These are phyloP conservation scores for Decorospora gaudefroyi DNA, from an alignment of 2,329 filamentous ascomycete species.

Conservation along the genomic window DNA sequence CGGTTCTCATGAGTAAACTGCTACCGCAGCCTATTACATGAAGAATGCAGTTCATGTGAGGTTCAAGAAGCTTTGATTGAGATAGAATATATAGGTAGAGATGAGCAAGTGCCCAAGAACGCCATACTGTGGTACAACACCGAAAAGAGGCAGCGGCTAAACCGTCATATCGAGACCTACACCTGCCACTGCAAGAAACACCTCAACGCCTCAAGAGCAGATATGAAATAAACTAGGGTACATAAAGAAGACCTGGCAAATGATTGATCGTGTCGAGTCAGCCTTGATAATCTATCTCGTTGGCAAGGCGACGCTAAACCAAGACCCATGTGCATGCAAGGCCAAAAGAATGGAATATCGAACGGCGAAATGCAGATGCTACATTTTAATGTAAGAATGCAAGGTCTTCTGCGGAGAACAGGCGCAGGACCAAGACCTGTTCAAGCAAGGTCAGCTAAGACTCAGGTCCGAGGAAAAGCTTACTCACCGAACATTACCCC, in stretches of 20 bases:
- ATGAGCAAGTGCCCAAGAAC: background rate
- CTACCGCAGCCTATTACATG: too few species aligned
- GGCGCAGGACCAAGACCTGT: background rate
- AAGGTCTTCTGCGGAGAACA: background rate
- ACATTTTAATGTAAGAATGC: background rate
- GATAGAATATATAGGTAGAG: background rate
- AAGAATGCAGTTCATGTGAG: too few species aligned
- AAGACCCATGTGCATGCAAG: background rate
- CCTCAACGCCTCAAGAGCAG: background rate
- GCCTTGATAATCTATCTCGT: background rate
- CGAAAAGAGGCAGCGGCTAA: background rate
- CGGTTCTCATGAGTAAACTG: too few species aligned
- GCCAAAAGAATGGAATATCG: background rate
- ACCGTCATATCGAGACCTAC: background rate
- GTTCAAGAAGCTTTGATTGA: slow-evolving; percentile 1
- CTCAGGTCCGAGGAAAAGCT: background rate
- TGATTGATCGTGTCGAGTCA: background rate
- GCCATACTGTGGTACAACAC: background rate
- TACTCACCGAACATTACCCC: slow-evolving; percentile 9
- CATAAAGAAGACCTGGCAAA: background rate
- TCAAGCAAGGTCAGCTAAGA: slow-evolving; percentile 8
- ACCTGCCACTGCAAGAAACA: background rate
- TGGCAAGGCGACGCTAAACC: background rate
- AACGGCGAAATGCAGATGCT: background rate
- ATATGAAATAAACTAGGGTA: background rate